A percentile compares a stretch with the other conserved stretches of the same genome.
Conservation (phyloP, 352 stramenopile species). For the Phytopythium mirpurense region DNA sequence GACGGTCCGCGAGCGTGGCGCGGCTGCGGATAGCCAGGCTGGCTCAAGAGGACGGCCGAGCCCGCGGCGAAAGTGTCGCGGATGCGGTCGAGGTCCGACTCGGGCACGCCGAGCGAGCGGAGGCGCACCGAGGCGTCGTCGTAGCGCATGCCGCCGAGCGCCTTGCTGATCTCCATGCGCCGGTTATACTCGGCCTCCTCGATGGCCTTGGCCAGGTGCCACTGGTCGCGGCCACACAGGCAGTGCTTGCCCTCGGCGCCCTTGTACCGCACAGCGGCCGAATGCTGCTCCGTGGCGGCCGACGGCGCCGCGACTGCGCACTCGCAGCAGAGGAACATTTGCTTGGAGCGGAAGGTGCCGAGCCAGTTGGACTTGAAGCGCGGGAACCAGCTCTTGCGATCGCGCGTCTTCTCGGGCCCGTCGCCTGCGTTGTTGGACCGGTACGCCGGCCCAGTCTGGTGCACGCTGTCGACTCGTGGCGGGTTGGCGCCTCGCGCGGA, state of each 20-base stretch:
- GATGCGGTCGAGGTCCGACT: slow-evolving; percentile 50
- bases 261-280: slow-evolving; percentile 49
- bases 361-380: slow-evolving; percentile 87
- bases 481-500: slow-evolving; percentile 1
- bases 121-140: slow-evolving; percentile 70
- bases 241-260: slow-evolving; percentile 80
- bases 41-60: neutral
- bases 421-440: slow-evolving; percentile 74
- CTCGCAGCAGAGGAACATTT: slow-evolving; percentile 84
- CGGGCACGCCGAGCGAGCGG: slow-evolving; percentile 48
- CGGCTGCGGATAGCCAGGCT: neutral
- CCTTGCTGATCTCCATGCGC: slow-evolving; percentile 80
- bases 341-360: slow-evolving; percentile 82
- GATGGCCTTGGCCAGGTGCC: slow-evolving; percentile 76
- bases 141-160: slow-evolving; percentile 74
- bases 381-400: slow-evolving; percentile 84
- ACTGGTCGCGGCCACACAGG: slow-evolving; percentile 72
- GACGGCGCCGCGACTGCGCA: slow-evolving; percentile 42
- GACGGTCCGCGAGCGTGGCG: neutral
- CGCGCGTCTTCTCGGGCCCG: slow-evolving; percentile 80
- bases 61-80: slow-evolving; percentile 3
- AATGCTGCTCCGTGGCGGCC: slow-evolving; percentile 11
- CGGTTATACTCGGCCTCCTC: slow-evolving; percentile 83
- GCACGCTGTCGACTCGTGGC: slow-evolving; percentile 15
- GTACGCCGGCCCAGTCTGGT: slow-evolving; percentile 57